Percentiles rank a stretch among this genome's conserved stretches.
Conservation (phyloP, 305 asterid genomes). For the Solanum hybrid region DNA sequence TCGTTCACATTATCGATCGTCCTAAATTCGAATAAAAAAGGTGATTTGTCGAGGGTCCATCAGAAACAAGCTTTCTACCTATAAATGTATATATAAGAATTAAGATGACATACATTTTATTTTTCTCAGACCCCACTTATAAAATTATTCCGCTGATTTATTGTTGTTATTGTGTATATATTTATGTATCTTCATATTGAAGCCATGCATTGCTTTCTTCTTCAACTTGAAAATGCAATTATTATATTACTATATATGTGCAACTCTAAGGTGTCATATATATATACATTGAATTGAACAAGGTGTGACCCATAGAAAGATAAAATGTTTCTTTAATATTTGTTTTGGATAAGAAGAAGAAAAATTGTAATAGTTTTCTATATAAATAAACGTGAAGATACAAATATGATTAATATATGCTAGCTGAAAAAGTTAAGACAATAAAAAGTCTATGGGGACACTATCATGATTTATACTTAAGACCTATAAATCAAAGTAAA, state of each 20-base stretch:
- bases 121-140: not conserved
- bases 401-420: not conserved
- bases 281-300: not conserved
- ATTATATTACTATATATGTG: not conserved
- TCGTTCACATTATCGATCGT: not conserved
- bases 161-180: not conserved
- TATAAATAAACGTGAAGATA: not conserved
- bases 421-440: not conserved
- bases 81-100: fast-evolving
- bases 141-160: not conserved
- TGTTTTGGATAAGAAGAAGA: not conserved
- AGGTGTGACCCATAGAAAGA: not conserved
- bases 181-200: not conserved
- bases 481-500: not conserved
- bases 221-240: not conserved
- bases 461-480: not conserved
- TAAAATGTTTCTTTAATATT: not conserved
- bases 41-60: fast-evolving
- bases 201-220: not conserved
- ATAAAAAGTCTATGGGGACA: not conserved
- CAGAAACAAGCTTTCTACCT: not conserved
- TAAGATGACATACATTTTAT: fast-evolving
- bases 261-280: not conserved
- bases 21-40: fast-evolving
- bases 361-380: not conserved